phyloP scores from a whole-genome alignment of 176 grass and related monocot species.

The Oryza nivara region DNA sequence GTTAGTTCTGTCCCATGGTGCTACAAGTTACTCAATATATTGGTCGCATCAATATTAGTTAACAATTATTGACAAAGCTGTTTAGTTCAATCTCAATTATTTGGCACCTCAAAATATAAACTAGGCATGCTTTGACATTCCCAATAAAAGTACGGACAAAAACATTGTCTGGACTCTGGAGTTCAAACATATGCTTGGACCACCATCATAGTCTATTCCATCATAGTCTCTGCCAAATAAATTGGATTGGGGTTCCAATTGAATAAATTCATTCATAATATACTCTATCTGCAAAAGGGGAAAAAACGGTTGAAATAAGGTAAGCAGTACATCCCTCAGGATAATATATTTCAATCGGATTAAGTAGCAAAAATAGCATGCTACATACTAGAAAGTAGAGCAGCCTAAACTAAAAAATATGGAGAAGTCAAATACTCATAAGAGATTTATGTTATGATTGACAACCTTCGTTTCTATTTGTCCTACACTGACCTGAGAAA shows the following conservation, averaged over 20 bases:
- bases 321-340: slow-evolving; percentile 12
- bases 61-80: not conserved
- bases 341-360: not conserved
- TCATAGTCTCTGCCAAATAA: slow-evolving; percentile 96
- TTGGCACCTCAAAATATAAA: not conserved
- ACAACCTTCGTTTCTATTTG: slow-evolving; percentile 98
- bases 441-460: not conserved
- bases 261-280: slow-evolving; percentile 98
- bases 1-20: not conserved
- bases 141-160: not conserved
- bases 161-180: not conserved
- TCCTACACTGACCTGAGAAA: too few relatives aligned
- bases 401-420: not conserved
- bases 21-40: not conserved
- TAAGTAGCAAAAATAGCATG: slow-evolving; percentile 13
- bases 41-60: not conserved
- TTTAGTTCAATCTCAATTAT: slow-evolving; percentile 7
- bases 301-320: not conserved
- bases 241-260: slow-evolving; percentile 83
- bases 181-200: not conserved
- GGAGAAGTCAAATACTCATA: slow-evolving; percentile 31
- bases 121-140: not conserved
- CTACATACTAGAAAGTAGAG: slow-evolving; percentile 10
- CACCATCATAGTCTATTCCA: slow-evolving; percentile 48
- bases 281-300: slow-evolving; percentile 69